Evolutionary conservation across 129 eudicot species (phyloP), one percentile per base, ranked within the genome.

Genomic region (Helianthus tuberosus): DNA sequence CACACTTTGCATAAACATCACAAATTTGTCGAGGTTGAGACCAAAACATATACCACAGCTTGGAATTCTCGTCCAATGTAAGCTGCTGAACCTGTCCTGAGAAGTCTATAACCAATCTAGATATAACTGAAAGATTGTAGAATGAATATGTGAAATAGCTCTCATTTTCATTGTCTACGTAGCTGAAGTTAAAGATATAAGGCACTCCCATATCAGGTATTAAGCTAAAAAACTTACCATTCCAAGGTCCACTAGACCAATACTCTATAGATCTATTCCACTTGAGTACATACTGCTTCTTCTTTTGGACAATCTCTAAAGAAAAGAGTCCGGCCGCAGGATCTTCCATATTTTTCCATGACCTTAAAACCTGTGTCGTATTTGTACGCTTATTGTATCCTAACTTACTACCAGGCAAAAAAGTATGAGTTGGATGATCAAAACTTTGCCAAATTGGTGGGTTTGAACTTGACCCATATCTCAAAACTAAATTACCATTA

Each of bases 171-270:
- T 88, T 88, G 9, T 75, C 55, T 8, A 70, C 49, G 78, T 79
- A 88, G 58, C 82, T 85, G 13, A 85, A 85, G 51, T 85, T 80
- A 25, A 82, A 88, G 7, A 80, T 74, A 54, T 61, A 80, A 64
- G 77, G 82, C 69, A 32, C 11, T 44, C 86, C 76, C 92, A 84
- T 87, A 71, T 84, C 89, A 47, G 92, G 92, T 15, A 84, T 77
- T 47, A 65, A 70, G 73, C 79, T 78, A 68, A 88, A 85, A 10
- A 58, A 72, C 8, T 15, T 5, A 41, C 41, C 15, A 75, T 80
- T 57, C 90, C 88, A 88, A 14, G 73, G 0, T 23, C 93, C 89
- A 77, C 87, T 84, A 17, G 60, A 57, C 88, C 86, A 83, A 52
- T 88, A 88, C 29, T 66, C 62, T 25, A 13, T 27, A 48, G 73